Percentiles rank a stretch among this genome's conserved stretches.
Conservation (phyloP, 495 filamentous ascomycete species). For the Aspergillus baeticus region DNA sequence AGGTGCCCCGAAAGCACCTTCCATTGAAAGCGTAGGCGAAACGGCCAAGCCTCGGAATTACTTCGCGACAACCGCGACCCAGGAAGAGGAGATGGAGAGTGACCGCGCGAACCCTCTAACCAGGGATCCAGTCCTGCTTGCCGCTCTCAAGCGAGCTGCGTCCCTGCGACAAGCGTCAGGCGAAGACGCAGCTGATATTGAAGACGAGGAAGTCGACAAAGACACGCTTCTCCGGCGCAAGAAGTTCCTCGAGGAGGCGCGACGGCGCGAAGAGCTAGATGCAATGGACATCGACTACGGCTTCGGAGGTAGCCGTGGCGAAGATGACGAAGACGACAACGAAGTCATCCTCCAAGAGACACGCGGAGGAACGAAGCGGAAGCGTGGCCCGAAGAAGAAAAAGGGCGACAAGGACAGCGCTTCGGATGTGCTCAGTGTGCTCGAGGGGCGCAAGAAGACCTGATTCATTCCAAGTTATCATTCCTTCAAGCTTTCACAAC, state of each 20-base stretch:
- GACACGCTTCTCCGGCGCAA: constrained; percentile 63
- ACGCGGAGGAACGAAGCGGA: constrained; percentile 62
- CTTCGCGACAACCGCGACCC: constrained; percentile 28
- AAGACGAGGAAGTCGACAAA: constrained; percentile 40
- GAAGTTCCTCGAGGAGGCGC: constrained; percentile 66
- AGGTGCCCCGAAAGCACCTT: not conserved
- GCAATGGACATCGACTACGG: constrained; percentile 91
- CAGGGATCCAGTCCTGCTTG: constrained; percentile 74
- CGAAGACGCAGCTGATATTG: constrained; percentile 15
- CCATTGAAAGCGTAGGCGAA: constrained; percentile 28
- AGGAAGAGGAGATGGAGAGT: constrained; percentile 23
- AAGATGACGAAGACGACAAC: constrained; percentile 83
- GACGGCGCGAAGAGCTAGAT: constrained; percentile 65
- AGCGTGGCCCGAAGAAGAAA: constrained; percentile 80
- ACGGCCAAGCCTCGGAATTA: constrained; percentile 40
- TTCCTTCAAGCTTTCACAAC: too few relatives aligned
- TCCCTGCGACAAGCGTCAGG: constrained; percentile 56
- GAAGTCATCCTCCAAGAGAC: constrained; percentile 65
- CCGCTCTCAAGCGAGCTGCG: constrained; percentile 82
- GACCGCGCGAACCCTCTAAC: constrained; percentile 47
- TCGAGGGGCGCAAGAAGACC: constrained; percentile 64
- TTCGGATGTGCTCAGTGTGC: constrained; percentile 74
- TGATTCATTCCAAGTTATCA: not conserved
- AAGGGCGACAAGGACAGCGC: constrained; percentile 83
- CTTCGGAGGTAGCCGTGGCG: constrained; percentile 81